Evolutionary conservation across 2,329 filamentous ascomycete genomes (phyloP).

Genomic region (Penicillium oxalicum): DNA sequence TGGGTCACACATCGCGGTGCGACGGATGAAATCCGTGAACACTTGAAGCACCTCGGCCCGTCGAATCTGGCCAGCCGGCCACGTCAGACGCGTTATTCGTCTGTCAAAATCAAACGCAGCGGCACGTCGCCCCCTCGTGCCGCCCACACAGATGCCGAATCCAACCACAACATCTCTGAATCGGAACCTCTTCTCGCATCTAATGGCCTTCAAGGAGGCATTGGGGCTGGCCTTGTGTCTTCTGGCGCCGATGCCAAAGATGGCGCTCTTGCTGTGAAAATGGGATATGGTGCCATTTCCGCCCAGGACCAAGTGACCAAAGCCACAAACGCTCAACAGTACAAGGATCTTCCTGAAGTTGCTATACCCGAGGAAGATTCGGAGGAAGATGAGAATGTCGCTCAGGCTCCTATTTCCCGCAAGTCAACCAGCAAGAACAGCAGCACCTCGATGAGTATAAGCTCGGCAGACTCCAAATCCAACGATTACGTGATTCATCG

Average conservation of each 20-base stretch:
- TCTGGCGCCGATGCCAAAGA: conserved; percentile 57
- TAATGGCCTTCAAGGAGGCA: conserved; percentile 44
- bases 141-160: conserved; percentile 31
- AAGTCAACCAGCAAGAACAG: conserved; percentile 11
- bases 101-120: conserved; percentile 61
- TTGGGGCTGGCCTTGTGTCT: conserved; percentile 50
- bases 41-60: conserved; percentile 58
- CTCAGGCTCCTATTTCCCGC: conserved; percentile 9
- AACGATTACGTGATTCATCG: conserved; percentile 29
- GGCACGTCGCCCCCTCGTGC: conserved; percentile 30
- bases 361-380: conserved; percentile 29
- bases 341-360: conserved; percentile 21
- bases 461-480: conserved; percentile 18
- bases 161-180: conserved; percentile 40
- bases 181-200: conserved; percentile 24
- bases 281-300: conserved; percentile 48
- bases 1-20: conserved; percentile 44
- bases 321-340: conserved; percentile 17
- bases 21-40: conserved; percentile 52
- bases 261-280: conserved; percentile 56
- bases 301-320: conserved; percentile 24
- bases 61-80: conserved; percentile 58
- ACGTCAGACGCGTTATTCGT: conserved; percentile 55
- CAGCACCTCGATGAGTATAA: conserved; percentile 21
- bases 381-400: conserved; percentile 27